phyloP scores from a whole-genome alignment of 192 early-diverging fungal species.

The Phycomyces nitens region DNA sequence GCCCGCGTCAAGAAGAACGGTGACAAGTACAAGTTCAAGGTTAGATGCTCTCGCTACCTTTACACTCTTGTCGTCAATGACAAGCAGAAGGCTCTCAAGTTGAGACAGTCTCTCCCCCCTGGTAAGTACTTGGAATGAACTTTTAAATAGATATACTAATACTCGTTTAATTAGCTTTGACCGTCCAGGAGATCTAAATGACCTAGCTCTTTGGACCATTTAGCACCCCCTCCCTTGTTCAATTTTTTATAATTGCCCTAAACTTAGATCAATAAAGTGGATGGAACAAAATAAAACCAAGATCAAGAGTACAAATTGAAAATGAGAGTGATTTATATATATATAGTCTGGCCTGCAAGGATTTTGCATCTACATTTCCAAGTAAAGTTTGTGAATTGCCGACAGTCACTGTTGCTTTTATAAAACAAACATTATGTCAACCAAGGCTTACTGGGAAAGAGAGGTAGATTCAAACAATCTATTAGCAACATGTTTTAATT shows the following conservation, averaged over 20 bases:
- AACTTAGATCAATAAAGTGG: not conserved
- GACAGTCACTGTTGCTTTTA: not conserved
- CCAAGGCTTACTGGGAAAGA: constrained; percentile 6
- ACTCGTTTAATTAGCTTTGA: constrained; percentile 4
- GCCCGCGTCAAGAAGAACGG: constrained; percentile 97
- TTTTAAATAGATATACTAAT: no score
- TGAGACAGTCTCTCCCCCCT: constrained; percentile 94
- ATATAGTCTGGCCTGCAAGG: no score
- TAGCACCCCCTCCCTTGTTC: no score
- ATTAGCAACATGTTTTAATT: not conserved
- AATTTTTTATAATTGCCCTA: not conserved
- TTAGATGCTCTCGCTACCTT: constrained; percentile 96
- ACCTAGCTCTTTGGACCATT: no score
- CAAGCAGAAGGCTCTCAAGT: constrained; percentile 91
- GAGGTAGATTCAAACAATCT: constrained; percentile 7
- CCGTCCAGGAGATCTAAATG: constrained; percentile 11
- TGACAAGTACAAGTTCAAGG: constrained; percentile 96
- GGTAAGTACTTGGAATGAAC: constrained; percentile 8
- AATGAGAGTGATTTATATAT: no score
- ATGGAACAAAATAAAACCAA: constrained; percentile 2
- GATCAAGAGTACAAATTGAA: not conserved
- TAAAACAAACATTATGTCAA: not conserved
- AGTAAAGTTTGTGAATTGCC: not conserved
- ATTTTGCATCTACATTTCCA: no score
- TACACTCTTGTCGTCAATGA: constrained; percentile 98